Conservation (phyloP, 208 protist genomes). For the Leishmania major region DNA sequence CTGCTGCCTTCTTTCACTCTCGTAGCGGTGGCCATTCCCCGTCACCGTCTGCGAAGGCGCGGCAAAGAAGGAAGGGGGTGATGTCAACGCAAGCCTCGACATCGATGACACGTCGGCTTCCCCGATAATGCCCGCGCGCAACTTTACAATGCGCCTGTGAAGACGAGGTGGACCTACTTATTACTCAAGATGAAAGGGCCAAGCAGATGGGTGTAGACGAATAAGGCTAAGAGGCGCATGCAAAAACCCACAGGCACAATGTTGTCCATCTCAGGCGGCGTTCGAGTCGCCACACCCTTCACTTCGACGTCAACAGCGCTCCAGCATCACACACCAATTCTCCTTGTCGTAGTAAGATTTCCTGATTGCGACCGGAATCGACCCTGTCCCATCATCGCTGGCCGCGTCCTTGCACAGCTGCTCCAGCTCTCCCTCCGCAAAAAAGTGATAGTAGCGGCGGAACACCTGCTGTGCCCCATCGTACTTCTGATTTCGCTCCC, state of each 20-base stretch:
- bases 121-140: not conserved
- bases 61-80: not conserved
- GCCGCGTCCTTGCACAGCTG: conserved; percentile 43
- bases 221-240: not conserved
- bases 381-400: conserved; percentile 9
- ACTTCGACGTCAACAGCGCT: conserved; percentile 22
- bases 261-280: not conserved
- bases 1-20: not conserved
- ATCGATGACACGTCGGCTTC: not conserved
- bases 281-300: not conserved
- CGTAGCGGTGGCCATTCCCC: not conserved
- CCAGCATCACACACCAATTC: conserved; percentile 84
- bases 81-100: not conserved
- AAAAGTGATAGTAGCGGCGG: conserved; percentile 89
- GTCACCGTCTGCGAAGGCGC: not conserved
- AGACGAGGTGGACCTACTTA: not conserved
- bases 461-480: conserved; percentile 48
- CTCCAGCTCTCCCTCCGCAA: conserved; percentile 77
- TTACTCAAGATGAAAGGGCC: not conserved
- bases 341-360: conserved; percentile 88
- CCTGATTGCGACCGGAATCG: conserved; percentile 13
- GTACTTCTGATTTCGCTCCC: conserved; percentile 65
- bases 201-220: not conserved
- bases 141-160: not conserved
- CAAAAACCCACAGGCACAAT: not conserved